Evolutionary conservation across 345 rosid species (phyloP), one percentile per base, ranked within the genome.

Genomic region (Psidium guajava): DNA sequence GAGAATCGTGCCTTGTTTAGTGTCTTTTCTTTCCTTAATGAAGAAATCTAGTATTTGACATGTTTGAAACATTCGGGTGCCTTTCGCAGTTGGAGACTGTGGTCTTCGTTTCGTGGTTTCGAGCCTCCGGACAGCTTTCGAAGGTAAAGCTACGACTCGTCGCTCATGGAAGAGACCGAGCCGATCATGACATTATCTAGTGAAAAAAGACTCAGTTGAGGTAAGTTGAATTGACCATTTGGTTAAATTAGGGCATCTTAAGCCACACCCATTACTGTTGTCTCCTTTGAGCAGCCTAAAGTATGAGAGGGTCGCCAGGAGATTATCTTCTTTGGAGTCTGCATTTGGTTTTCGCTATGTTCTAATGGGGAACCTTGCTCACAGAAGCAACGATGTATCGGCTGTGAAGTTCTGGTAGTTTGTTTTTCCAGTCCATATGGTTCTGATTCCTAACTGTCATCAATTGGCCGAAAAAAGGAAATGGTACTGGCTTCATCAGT

Each of bases 401-500:
- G 47, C 1, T 36, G 24, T 69, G 77, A 69, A 69, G 47, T 69
- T 32, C 77, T 20, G 55, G 54, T 36, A 51, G 74, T 40, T 42
- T 80, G 73, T 11, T 18, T 69, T 18, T 18, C 2, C 7, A 69
- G 47, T 69, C 47, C 25, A 69, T 69, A 24, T 44, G 18, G 47
- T 69, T 69, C 47, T 36, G 80, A 69, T 24, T 18, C 47, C 80
- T 8, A 36, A 69, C 47, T 36, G 14, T 69, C 24, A 69, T 69
- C 80, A 69, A 4, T 69, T 13, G 47, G 25, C 80, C 47, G 9
- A 18, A 36, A 36, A 69, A 16, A 83, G 84, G 47, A 74, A 87
- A 96, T 93, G 96, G 96, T 86, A 27, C 82, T 96, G 93, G 94
- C 95, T 32, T 83, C 98, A 22, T 25, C 86, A 0, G 82, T 54